Base-by-base conservation (phyloP, 192 early-diverging fungal species). In the Backusella tuberculispora region DNA sequence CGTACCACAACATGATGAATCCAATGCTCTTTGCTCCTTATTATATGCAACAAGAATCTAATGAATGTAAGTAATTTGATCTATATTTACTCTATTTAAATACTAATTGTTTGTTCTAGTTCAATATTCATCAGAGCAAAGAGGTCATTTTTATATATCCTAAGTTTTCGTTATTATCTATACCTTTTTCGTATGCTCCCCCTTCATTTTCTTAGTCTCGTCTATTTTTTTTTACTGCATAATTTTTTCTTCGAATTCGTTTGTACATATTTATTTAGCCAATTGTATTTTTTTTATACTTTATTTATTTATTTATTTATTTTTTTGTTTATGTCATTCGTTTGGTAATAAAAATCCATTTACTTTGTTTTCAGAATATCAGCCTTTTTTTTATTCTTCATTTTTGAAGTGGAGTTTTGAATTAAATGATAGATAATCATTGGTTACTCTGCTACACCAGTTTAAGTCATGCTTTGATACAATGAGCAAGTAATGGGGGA, bases 21-120 rank as follows among this genome's bases (percentile, higher is more conserved):
- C 68, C 68, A 34, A 69, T 47, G 68, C 68, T 47, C 26, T 26
- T 69, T 34, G 38, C 68, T 42, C 68, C 68, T 69, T 69, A 69
- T 24, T 69, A 44, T 69, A 60, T 46, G 10, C 42, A 43, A 47
- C 14, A 26, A 29, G 53, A 60, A 12, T 60, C 53, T 24, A 60
- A 60, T 13, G 53, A 60, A 60, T 26, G 53, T 60, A 60, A 60
- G 53, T 13, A 12, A 60, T 26, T 13, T 60, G 21, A 21, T 26
- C 26, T 24, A 12, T 60, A 12, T 60, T 19, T 53, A 19, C 0
- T 26, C 8, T 13, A 26, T 60, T 56, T 50, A 50, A 10, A 26
- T 60, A 12, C 53, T 60, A 60, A 60, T 10, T 4, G 0, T 26
- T 60, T 26, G 9, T 12, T 60, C 21, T 60, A 60, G 53, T 26